A percentile compares a stretch with the other conserved stretches of the same genome.
These are phyloP conservation scores for Pestalotiopsis sp. DNA, from an alignment of 2,329 filamentous ascomycete genomes.

Conservation along the genomic window DNA sequence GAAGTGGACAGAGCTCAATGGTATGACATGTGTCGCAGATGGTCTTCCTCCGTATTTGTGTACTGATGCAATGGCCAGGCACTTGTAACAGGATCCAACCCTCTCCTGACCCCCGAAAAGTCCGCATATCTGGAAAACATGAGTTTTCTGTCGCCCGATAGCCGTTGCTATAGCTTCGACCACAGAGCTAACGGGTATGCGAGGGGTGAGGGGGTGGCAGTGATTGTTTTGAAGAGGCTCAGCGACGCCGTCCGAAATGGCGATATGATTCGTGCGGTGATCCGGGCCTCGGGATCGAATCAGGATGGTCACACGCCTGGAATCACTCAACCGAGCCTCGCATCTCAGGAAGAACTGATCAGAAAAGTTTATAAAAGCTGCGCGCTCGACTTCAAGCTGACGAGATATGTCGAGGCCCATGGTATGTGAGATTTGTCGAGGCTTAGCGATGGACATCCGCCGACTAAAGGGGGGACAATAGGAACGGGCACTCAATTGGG, in stretches of 20 bases:
- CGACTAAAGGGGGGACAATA: not conserved
- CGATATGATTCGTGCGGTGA: slow-evolving; percentile 32
- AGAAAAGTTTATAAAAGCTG: slow-evolving; percentile 22
- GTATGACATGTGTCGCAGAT: not conserved
- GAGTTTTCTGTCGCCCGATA: slow-evolving; percentile 36
- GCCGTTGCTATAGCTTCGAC: slow-evolving; percentile 12
- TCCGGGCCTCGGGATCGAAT: slow-evolving; percentile 23
- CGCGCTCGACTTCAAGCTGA: slow-evolving; percentile 3
- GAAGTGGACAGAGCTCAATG: slow-evolving; percentile 4
- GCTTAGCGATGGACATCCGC: not conserved
- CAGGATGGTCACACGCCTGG: slow-evolving; percentile 20
- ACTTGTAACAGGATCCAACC: slow-evolving; percentile 25
- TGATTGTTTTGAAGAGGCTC: slow-evolving; percentile 49
- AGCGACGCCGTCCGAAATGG: slow-evolving; percentile 39
- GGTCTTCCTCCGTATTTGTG: not conserved
- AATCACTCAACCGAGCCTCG: slow-evolving; percentile 18
- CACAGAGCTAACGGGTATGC: slow-evolving; percentile 22
- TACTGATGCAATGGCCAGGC: slow-evolving; percentile 16
- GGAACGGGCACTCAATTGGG: slow-evolving; percentile 38
- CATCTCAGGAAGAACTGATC: slow-evolving; percentile 26
- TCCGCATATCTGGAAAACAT: slow-evolving; percentile 18
- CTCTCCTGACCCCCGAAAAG: slow-evolving; percentile 23
- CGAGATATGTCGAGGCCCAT: slow-evolving; percentile 24
- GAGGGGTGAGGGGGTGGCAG: slow-evolving; percentile 48
- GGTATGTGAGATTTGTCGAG: not conserved